Evolutionary conservation across 2,329 filamentous ascomycete species (phyloP), one percentile per base, ranked within the genome.

Genomic region (Fusarium pseudoanthophilum): DNA sequence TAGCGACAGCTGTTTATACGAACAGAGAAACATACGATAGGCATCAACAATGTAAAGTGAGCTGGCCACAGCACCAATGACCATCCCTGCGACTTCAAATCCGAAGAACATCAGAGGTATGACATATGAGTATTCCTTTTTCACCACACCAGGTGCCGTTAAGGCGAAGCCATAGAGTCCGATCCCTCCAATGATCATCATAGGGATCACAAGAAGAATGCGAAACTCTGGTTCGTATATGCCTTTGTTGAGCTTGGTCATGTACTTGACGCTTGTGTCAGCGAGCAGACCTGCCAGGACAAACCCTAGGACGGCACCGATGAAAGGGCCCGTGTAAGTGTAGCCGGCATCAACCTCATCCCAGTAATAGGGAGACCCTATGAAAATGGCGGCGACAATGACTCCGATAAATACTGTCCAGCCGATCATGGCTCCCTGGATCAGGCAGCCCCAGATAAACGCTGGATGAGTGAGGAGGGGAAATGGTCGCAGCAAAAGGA

Each of bases 371-470:
- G 94, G 93, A 4, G 92, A 92, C 4, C 92, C 91, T 52, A 97
- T 87, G 84, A 96, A 95, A 74, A 97, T 91, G 67, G 92, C 90
- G n/a, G 92, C 92, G 51, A 97, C 84, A 74, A 96, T 90, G 69
- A 96, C 92, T 64, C 93, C 93, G 73, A 97, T 95, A 79, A 98
- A 94, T 21, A 98, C 93, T 2, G 95, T 97, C 95, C 95, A 98
- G 73, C 95, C 95, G 78, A 98, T 97, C 79, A 97, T 90, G 9
- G 93, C 90, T 21, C 95, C 95, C 86, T 97, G 95, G 56, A 95
- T 93, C 7, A 98, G 85, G 77, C 86, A 87, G 30, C 86, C 87
- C 93, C 94, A 97, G 45, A 97, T 82, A 75, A 98, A 94, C 13
- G 93, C 93, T 0, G 95, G 95, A 79, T 98, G 95, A 11, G 92